Evolutionary conservation across 805 yeast species (phyloP), one percentile per base, ranked within the genome.

Genomic region (Metschnikowia lachancei): DNA sequence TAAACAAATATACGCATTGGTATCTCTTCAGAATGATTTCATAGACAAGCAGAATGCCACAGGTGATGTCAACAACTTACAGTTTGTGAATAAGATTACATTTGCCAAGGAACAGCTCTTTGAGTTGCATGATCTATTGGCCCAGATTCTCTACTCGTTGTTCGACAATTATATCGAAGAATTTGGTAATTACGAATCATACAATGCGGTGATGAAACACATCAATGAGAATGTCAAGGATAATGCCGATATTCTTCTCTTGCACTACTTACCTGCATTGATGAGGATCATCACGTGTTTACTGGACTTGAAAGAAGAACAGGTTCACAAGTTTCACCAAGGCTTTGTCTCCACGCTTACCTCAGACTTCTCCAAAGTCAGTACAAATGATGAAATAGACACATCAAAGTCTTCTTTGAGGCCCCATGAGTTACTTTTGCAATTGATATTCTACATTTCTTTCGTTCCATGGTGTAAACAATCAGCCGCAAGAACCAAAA

Each of bases 391-490:
- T 19, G 51, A 50, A 1, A 55, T 70, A 11, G 75, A 70, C 47
- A 46, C 66, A 6, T 51, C 70, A 8, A 62, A 65, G 52, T 64
- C 73, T 2, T 54, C 57, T 7, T 38, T 69, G 31, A 63, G 60
- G 19, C 64, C 64, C 9, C 60, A 58, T 50, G 79, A 80, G 24
- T 60, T 80, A 2, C 60, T 82, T 1, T 64, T 77, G 1, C 62
- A 76, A 36, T 56, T 69, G 17, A 68, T 78, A 6, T 83, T 83
- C 54, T 67, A 82, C 40, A 74, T 85, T 1, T 70, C 71, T 41
- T 82, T 84, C 56, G 77, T 82, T 43, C 72, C 77, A 7, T 84
- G 90, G 91, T 83, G 89, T 60, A 85, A 84, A 57, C 52, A 64
- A 8, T 68, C 73, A 3, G 58, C 68, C 2, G 42, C 60, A 5